Conservation (phyloP, 768 basidiomycete genomes). For the Leccinum rimulosum region DNA sequence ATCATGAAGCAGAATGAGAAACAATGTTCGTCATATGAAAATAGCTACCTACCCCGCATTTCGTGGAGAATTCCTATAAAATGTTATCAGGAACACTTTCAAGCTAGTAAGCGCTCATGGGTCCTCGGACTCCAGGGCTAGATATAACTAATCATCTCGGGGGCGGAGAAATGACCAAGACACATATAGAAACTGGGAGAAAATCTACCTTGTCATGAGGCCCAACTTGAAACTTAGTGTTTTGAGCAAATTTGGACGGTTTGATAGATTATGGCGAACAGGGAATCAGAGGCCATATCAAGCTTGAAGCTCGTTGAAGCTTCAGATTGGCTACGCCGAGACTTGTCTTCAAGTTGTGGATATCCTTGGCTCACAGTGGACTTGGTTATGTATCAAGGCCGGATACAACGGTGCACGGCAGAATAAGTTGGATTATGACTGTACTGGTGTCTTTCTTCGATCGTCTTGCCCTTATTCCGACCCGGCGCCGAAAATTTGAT, state of each 20-base stretch:
- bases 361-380: not conserved
- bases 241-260: not conserved
- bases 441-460: not conserved
- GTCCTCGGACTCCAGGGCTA: conserved; percentile 4
- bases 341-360: not conserved
- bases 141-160: conserved; percentile 6
- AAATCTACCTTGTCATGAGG: not conserved
- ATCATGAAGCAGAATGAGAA: not conserved
- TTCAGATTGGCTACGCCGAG: not conserved
- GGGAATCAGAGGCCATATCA: not conserved
- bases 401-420: not conserved
- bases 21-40: not conserved
- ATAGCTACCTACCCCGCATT: conserved; percentile 3
- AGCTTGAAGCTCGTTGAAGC: not conserved
- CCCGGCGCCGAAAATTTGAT: not conserved
- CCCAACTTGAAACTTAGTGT: not conserved
- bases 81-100: conserved; percentile 5
- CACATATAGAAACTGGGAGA: not conserved
- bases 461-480: not conserved
- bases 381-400: not conserved
- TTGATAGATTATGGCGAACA: not conserved
- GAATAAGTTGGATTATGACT: not conserved
- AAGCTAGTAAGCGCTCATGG: not conserved
- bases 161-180: not conserved
- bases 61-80: not conserved